Base-by-base conservation (phyloP, 441 rosid genomes). In the Gossypium aridum region DNA sequence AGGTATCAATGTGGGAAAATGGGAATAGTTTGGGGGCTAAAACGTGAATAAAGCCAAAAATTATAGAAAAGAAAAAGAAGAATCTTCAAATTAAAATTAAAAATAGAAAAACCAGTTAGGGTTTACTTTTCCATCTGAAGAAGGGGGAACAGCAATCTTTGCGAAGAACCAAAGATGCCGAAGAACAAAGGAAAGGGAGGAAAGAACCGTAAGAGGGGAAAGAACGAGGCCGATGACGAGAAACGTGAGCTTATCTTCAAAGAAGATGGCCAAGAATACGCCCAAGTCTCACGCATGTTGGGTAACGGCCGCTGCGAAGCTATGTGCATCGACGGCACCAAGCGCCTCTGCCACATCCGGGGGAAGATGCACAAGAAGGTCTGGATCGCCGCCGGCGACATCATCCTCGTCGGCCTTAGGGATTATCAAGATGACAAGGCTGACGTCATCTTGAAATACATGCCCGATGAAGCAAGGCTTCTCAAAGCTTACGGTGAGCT, bases 141-240 rank as follows among this genome's bases (percentile, higher is more conserved):
- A 59, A 28, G 26, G 13, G 31, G 4, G 34, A 23, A 3, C 12
- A 39, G 19, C 72, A 22, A 75, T 39, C 71, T 10, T 54, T 14
- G 14, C 56, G 28, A 13, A 28, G 64, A 34, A 19, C 4, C 62
- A 13, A 37, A 64, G 71, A 86, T 87, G 88, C 90, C 90, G 83
- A 87, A 87, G 85, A 87, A 87, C 83, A 87, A 87, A 69, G 90
- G 90, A 78, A 87, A 87, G 84, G 90, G 90, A 80, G 90, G 90
- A 51, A 87, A 87, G 85, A 87, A 87, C 73, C 81, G 88, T 56
- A 87, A 87, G 87, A 85, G 88, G 78, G 90, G 90, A 56, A 87
- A 87, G 88, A 87, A 87, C 72, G 90, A 87, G 53, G 90, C 90
- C 0, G 90, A 87, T 16, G 90, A 87, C 34, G 90, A 85, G 81